These are phyloP conservation scores for Rhodotorula sphaerocarpa DNA, from an alignment of 768 basidiomycete genomes.

Conservation along the genomic window DNA sequence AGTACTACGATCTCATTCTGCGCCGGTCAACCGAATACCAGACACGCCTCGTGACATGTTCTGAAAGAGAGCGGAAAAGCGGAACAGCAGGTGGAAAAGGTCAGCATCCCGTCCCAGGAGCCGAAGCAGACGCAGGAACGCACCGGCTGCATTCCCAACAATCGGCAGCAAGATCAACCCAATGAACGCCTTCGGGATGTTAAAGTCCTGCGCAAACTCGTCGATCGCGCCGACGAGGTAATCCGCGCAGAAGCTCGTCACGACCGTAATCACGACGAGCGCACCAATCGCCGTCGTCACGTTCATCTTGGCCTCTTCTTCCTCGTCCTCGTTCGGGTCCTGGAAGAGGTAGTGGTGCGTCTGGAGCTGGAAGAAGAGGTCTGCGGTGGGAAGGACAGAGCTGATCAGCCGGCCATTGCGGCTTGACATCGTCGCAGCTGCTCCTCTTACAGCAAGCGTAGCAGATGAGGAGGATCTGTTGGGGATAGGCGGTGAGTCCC, in stretches of 20 bases:
- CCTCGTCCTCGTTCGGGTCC: slow-evolving; percentile 45
- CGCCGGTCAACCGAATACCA: too few relatives aligned
- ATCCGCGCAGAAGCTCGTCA: slow-evolving; percentile 84
- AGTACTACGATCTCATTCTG: too few relatives aligned
- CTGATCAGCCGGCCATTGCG: too few relatives aligned
- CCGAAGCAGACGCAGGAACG: too few relatives aligned
- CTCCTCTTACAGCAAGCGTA: slow-evolving; percentile 54
- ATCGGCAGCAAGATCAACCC: slow-evolving; percentile 79
- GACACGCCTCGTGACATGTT: slow-evolving; percentile 59
- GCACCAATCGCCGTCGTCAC: slow-evolving; percentile 56
- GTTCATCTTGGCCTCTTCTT: slow-evolving; percentile 59
- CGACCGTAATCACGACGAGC: slow-evolving; percentile 63
- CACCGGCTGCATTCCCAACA: slow-evolving; percentile 50
- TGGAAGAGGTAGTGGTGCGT: slow-evolving; percentile 63
- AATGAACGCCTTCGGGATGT: slow-evolving; percentile 68
- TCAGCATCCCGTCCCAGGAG: too few relatives aligned
- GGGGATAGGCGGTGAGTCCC: not conserved
- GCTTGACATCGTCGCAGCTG: too few relatives aligned
- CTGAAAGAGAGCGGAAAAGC: slow-evolving; percentile 46
- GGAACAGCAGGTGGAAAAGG: not conserved
- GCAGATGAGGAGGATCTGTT: slow-evolving; percentile 53
- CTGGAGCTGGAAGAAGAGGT: slow-evolving; percentile 72
- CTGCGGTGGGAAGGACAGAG: slow-evolving; percentile 45
- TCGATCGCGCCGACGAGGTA: slow-evolving; percentile 84
- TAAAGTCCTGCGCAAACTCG: slow-evolving; percentile 71